Percentiles rank a stretch among this genome's conserved stretches.
These are phyloP conservation scores for Phytophthora tentaculata DNA, from an alignment of 352 stramenopile genomes.

Conservation along the genomic window DNA sequence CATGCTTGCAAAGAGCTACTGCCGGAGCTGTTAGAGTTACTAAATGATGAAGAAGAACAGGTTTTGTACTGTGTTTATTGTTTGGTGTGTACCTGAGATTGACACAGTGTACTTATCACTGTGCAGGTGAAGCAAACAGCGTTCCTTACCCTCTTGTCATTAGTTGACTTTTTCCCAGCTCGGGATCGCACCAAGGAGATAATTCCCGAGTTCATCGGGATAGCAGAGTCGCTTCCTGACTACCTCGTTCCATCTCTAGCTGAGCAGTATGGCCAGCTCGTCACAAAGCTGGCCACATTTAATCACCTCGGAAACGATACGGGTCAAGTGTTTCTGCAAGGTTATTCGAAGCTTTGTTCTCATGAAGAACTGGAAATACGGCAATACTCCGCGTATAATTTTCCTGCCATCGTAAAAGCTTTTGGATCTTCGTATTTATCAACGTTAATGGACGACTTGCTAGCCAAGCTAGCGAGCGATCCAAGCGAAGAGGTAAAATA, in stretches of 20 bases:
- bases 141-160: constrained; percentile 73
- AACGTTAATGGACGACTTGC: constrained; percentile 75
- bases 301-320: constrained; percentile 66
- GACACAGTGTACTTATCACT: background rate
- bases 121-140: constrained; percentile 79
- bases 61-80: constrained; percentile 13
- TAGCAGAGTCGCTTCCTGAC: constrained; percentile 62
- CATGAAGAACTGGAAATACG: constrained; percentile 69
- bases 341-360: constrained; percentile 64
- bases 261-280: constrained; percentile 62
- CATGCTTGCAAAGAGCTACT: constrained; percentile 72
- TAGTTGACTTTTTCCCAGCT: constrained; percentile 75
- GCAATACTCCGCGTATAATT: constrained; percentile 80
- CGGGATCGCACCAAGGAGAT: constrained; percentile 65
- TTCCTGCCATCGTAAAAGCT: constrained; percentile 76
- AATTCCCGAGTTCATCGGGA: constrained; percentile 67
- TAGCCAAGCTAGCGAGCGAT: constrained; percentile 66
- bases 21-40: constrained; percentile 72
- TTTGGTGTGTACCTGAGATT: background rate
- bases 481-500: constrained; percentile 49
- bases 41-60: constrained; percentile 87
- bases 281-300: constrained; percentile 68
- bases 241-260: constrained; percentile 63
- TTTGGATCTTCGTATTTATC: constrained; percentile 63
- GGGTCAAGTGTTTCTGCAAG: constrained; percentile 57